Percentiles rank a stretch among this genome's conserved stretches.
Conservation (phyloP, 2,329 filamentous ascomycete genomes). For the Colletotrichum lindemuthianum region DNA sequence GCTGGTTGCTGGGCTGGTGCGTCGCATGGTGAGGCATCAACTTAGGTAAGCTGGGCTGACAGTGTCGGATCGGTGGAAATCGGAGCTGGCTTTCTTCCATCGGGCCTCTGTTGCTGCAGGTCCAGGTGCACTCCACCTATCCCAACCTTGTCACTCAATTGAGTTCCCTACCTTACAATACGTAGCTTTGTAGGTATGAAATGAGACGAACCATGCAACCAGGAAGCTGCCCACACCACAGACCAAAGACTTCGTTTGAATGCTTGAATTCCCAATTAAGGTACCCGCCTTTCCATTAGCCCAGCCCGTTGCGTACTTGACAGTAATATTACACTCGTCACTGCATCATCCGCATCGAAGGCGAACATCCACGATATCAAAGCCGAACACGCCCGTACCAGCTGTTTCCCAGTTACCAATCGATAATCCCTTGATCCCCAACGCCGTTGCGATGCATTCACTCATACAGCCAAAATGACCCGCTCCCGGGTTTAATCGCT, state of each 20-base stretch:
- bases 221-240: background rate
- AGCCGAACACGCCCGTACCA: constrained; percentile 26
- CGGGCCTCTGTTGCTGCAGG: background rate
- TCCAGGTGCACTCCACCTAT: background rate
- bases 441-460: constrained; percentile 35
- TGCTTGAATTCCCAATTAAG: constrained; percentile 14
- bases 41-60: constrained; percentile 35
- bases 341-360: constrained; percentile 9
- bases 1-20: background rate
- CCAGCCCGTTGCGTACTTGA: constrained; percentile 29
- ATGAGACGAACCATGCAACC: background rate
- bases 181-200: background rate
- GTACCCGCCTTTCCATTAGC: constrained; percentile 6
- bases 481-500: constrained; percentile 71
- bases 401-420: constrained; percentile 25
- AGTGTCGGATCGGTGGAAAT: constrained; percentile 29
- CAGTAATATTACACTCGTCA: constrained; percentile 36
- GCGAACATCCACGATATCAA: constrained; percentile 11
- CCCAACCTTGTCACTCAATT: background rate
- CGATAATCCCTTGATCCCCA: constrained; percentile 29
- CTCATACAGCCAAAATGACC: background rate
- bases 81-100: constrained; percentile 19
- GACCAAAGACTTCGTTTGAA: background rate
- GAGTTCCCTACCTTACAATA: constrained; percentile 12
- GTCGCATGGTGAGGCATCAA: constrained; percentile 48